These are phyloP conservation scores for Pseudoperonospora humuli DNA, from an alignment of 352 stramenopile genomes.

Conservation along the genomic window DNA sequence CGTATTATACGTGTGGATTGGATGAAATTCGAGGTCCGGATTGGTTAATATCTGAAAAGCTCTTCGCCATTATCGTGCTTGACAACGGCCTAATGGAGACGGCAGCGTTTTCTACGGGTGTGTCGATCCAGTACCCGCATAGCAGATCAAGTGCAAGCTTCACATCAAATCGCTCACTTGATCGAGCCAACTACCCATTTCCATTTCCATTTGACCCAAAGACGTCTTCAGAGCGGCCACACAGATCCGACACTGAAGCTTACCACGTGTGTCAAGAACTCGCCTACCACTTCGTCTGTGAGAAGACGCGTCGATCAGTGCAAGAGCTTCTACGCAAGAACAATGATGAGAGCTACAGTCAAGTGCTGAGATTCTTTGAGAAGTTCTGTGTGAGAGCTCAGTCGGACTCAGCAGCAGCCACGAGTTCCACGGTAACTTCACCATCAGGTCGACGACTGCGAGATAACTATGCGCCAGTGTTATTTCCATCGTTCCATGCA, in stretches of 20 bases:
- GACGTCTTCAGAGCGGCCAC: neutral
- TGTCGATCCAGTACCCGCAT: constrained; percentile 41
- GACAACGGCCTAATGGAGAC: constrained; percentile 33
- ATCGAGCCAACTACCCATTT: constrained; percentile 11
- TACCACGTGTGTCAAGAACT: constrained; percentile 52
- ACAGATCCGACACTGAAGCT: constrained; percentile 25
- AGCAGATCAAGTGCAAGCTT: neutral
- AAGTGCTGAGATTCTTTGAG: constrained; percentile 57
- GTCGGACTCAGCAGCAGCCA: neutral
- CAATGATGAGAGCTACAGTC: constrained; percentile 62
- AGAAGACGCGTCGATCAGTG: constrained; percentile 43
- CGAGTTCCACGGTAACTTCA: neutral
- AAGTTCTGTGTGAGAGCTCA: constrained; percentile 28
- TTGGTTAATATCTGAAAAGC: constrained; percentile 4
- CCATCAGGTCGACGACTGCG: constrained; percentile 5
- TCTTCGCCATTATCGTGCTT: constrained; percentile 4
- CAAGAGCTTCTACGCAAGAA: constrained; percentile 50
- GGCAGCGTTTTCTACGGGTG: constrained; percentile 42
- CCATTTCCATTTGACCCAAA: constrained; percentile 13
- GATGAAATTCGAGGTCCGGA: constrained; percentile 3
- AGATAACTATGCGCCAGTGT: constrained; percentile 20
- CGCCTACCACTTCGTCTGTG: constrained; percentile 55
- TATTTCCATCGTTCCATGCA: constrained; percentile 37
- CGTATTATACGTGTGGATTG: too few relatives aligned
- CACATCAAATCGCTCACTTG: neutral